Evolutionary conservation across 495 filamentous ascomycete species (phyloP), one percentile per base, ranked within the genome.

Genomic region (Bathelium albidoporum): DNA sequence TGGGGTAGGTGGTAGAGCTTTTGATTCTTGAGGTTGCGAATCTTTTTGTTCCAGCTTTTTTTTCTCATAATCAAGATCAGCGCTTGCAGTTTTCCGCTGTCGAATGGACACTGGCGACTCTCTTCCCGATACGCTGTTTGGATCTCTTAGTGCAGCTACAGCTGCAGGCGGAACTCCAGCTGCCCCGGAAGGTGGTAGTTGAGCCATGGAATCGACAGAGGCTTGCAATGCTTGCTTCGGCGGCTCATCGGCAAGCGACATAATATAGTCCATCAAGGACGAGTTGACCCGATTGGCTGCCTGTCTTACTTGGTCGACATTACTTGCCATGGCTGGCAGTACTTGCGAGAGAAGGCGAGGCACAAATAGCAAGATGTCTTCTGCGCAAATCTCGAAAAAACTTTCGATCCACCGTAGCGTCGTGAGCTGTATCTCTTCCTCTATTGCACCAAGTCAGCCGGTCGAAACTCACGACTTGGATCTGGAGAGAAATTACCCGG

Each of bases 321-420:
- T 89, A 71, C 91, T 95, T 9, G 93, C 90, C 85, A 99, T 91
- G 24, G 91, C 92, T 20, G 95, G 95, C 12, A 99, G 82, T 9
- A 99, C 87, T 69, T 96, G 91, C 1, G 90, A 89, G 39, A 99
- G 76, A 49, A 99, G 85, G 59, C 89, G 85, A 16, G 95, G 95
- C 1, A 95, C 91, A 73, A 97, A 97, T 1, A 87, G 87, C 39
- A 99, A 81, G n/a, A 99, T 93, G 66, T 97, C 95, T 72, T 96
- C 95, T 3, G 94, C 93, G 66, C 90, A 96, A 53, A 99, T 96
- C 45, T 96, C 92, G 66, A 99, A 90, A 71, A 99, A 97, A 52
- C 86, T 87, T 64, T 96, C 92, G 67, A 97, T 90, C 95, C 95
- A 99, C 44, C 91, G 85, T 22, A 99, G 79, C 12, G 94, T 89